phyloP scores from a whole-genome alignment of 2,329 filamentous ascomycete genomes.

The Zymoseptoria pseudotritici region DNA sequence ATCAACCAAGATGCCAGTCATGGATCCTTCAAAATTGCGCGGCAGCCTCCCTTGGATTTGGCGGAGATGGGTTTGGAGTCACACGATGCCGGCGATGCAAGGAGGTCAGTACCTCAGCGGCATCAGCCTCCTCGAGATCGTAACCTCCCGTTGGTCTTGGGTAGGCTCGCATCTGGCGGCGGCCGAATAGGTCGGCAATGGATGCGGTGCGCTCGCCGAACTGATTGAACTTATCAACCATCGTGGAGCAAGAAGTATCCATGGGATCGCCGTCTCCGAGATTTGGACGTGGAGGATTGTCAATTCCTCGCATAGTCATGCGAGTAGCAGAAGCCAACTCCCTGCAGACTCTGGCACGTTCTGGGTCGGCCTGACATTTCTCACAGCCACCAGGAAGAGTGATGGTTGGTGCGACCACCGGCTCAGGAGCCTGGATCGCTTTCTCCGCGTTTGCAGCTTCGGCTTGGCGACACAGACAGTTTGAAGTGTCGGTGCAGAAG shows the following conservation, averaged over 20 bases:
- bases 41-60: background rate
- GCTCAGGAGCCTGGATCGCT: slow-evolving; percentile 4
- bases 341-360: slow-evolving; percentile 20
- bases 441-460: slow-evolving; percentile 4
- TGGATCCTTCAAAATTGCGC: background rate
- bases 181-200: slow-evolving; percentile 16
- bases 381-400: slow-evolving; percentile 24
- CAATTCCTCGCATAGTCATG: slow-evolving; percentile 2
- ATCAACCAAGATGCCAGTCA: background rate
- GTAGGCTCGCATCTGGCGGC: slow-evolving; percentile 13
- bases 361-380: slow-evolving; percentile 21
- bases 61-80: background rate
- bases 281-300: slow-evolving; percentile 3
- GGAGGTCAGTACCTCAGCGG: slow-evolving; percentile 14
- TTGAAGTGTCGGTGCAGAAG: slow-evolving; percentile 23
- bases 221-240: slow-evolving; percentile 19
- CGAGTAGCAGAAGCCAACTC: slow-evolving; percentile 15
- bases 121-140: slow-evolving; percentile 16
- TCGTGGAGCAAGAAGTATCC: slow-evolving; percentile 14
- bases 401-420: slow-evolving; percentile 2
- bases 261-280: slow-evolving; percentile 10
- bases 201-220: slow-evolving; percentile 16
- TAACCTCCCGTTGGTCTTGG: slow-evolving; percentile 11
- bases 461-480: slow-evolving; percentile 21
- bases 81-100: slow-evolving; percentile 6